A percentile compares a stretch with the other conserved stretches of the same genome.
These are phyloP conservation scores for Hordeum pubiflorum DNA, from an alignment of 202 grass and related monocot genomes.

Conservation along the genomic window DNA sequence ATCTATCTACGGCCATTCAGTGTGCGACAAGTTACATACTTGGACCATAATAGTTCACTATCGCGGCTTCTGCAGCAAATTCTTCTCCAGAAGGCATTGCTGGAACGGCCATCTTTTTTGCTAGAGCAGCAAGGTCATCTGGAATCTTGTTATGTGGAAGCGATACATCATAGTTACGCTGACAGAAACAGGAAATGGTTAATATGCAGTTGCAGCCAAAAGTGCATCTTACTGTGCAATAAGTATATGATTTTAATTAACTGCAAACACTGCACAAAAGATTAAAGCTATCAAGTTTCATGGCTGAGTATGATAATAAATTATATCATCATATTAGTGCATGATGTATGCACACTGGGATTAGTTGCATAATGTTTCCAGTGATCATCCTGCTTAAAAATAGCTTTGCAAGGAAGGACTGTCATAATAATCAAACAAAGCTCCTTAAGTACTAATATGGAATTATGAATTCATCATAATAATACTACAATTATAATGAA, in stretches of 20 bases:
- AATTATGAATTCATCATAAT: not conserved
- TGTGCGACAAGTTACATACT: conserved; percentile 44
- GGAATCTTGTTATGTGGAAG: conserved; percentile 80
- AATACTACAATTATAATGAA: not conserved
- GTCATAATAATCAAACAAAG: not conserved
- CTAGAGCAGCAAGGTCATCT: conserved; percentile 44
- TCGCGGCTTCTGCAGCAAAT: conserved; percentile 75
- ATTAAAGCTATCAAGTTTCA: not conserved
- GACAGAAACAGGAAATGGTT: not conserved
- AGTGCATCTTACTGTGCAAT: not conserved
- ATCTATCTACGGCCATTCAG: not conserved
- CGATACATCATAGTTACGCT: conserved; percentile 83
- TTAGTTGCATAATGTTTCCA: not conserved
- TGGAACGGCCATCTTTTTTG: conserved; percentile 71
- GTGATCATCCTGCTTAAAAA: not conserved
- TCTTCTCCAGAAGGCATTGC: conserved; percentile 59
- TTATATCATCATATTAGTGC: not conserved
- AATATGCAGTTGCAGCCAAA: not conserved
- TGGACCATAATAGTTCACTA: conserved; percentile 97
- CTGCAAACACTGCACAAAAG: not conserved
- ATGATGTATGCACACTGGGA: not conserved
- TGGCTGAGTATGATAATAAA: not conserved
- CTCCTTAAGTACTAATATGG: not conserved
- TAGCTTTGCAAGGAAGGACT: not conserved
- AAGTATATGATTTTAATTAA: not conserved